Evolutionary conservation across 192 early-diverging fungal species (phyloP).

Genomic region (Podila epicladia): DNA sequence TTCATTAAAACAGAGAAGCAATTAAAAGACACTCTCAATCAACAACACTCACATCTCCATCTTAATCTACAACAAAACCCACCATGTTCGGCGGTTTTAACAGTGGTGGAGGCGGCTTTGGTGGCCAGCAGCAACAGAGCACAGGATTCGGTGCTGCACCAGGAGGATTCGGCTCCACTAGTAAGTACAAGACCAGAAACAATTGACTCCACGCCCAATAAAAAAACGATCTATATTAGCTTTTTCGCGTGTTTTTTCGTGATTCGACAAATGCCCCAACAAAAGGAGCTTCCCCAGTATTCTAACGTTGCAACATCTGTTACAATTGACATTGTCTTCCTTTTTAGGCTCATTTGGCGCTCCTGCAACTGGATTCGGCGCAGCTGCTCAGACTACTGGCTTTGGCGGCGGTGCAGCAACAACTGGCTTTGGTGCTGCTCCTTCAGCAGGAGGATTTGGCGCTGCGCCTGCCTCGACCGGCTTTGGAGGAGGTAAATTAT

Average conservation of each 20-base stretch:
- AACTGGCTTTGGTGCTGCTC: conserved; percentile 35
- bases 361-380: conserved; percentile 41
- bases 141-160: conserved; percentile 39
- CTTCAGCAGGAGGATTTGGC: conserved; percentile 36
- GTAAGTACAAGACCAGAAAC: conserved; percentile 13
- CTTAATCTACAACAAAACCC: conserved; percentile 2
- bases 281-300: not conserved
- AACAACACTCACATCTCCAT: not conserved
- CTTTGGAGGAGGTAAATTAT: conserved; percentile 29
- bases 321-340: not conserved
- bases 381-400: conserved; percentile 23
- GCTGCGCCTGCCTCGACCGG: conserved; percentile 31
- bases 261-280: too few species aligned
- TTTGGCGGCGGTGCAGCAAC: conserved; percentile 30
- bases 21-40: too few species aligned
- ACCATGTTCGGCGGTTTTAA: conserved; percentile 39
- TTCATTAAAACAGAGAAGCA: too few species aligned
- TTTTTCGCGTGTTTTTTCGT: not conserved
- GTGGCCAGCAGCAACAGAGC: conserved; percentile 44
- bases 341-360: conserved; percentile 37
- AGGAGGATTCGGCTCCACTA: conserved; percentile 38
- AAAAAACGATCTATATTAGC: not conserved
- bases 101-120: conserved; percentile 35
- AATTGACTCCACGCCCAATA: not conserved
- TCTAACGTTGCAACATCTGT: not conserved